Percentiles rank a stretch among this genome's conserved stretches.
These are phyloP conservation scores for Kluyveromyces lactis DNA, from an alignment of 805 yeast species.

Conservation along the genomic window DNA sequence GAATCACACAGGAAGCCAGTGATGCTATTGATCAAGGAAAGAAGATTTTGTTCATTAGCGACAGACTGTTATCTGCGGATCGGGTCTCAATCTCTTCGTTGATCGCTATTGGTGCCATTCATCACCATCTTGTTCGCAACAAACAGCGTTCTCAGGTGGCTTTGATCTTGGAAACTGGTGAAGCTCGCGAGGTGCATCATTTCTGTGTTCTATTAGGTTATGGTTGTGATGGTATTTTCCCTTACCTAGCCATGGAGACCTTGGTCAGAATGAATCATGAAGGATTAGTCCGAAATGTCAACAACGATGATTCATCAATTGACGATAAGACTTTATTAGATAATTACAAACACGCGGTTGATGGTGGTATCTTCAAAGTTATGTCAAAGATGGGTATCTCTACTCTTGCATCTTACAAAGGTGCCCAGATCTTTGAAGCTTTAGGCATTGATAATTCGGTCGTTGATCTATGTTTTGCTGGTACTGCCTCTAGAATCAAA, in stretches of 20 bases:
- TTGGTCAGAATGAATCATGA: constrained; percentile 77
- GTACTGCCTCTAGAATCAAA: constrained; percentile 93
- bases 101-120: constrained; percentile 94
- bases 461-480: constrained; percentile 90
- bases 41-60: constrained; percentile 72
- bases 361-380: constrained; percentile 89
- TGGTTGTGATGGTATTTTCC: constrained; percentile 95
- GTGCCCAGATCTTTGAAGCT: constrained; percentile 98
- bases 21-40: constrained; percentile 70
- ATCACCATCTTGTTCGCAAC: constrained; percentile 90
- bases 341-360: constrained; percentile 78
- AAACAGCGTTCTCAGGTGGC: constrained; percentile 96
- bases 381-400: constrained; percentile 99
- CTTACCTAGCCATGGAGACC: constrained; percentile 88
- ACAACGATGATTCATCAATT: constrained; percentile 30
- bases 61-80: constrained; percentile 48
- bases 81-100: constrained; percentile 79
- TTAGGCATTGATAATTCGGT: constrained; percentile 93
- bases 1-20: constrained; percentile 80
- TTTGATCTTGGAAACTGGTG: constrained; percentile 84
- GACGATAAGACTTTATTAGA: constrained; percentile 52
- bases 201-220: constrained; percentile 90
- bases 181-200: constrained; percentile 96
- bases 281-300: constrained; percentile 50
- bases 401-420: constrained; percentile 95